Conservation (phyloP, 192 early-diverging fungal genomes). For the Piromyces finnis region DNA sequence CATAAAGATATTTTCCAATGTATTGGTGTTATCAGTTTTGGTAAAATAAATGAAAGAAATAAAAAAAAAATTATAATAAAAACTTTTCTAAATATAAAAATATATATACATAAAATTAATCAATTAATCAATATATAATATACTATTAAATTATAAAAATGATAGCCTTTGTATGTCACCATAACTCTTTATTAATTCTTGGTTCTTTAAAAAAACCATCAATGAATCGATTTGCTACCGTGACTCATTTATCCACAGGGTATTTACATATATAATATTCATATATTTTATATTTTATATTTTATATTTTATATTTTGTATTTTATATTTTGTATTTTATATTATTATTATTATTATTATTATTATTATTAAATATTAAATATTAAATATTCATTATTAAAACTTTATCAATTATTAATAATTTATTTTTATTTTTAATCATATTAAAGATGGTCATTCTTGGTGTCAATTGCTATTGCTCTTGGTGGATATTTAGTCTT, state of each 20-base stretch:
- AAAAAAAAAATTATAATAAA: background rate
- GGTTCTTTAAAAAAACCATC: slow-evolving; percentile 67
- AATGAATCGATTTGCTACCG: slow-evolving; percentile 62
- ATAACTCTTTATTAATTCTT: slow-evolving; percentile 86
- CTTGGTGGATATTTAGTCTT: slow-evolving; percentile 60
- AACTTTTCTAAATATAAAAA: background rate
- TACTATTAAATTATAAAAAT: too few species aligned
- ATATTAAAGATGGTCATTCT: slow-evolving; percentile 26
- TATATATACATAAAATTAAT: too few species aligned
- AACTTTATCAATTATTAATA: too few species aligned
- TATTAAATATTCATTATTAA: too few species aligned
- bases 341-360: too few species aligned
- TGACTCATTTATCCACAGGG: slow-evolving; percentile 63
- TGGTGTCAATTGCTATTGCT: slow-evolving; percentile 53
- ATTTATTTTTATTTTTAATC: too few species aligned
- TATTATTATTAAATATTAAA: too few species aligned
- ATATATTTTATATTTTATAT: background rate
- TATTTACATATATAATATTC: slow-evolving; percentile 1
- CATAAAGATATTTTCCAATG: slow-evolving; percentile 7
- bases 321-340: background rate
- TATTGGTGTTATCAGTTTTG: slow-evolving; percentile 82
- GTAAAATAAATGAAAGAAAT: slow-evolving; percentile 13
- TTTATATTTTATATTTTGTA: background rate
- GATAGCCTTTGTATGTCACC: slow-evolving; percentile 85
- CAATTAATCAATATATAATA: too few species aligned